These are phyloP conservation scores for Aspergillus bridgeri DNA, from an alignment of 495 filamentous ascomycete genomes.

Conservation along the genomic window DNA sequence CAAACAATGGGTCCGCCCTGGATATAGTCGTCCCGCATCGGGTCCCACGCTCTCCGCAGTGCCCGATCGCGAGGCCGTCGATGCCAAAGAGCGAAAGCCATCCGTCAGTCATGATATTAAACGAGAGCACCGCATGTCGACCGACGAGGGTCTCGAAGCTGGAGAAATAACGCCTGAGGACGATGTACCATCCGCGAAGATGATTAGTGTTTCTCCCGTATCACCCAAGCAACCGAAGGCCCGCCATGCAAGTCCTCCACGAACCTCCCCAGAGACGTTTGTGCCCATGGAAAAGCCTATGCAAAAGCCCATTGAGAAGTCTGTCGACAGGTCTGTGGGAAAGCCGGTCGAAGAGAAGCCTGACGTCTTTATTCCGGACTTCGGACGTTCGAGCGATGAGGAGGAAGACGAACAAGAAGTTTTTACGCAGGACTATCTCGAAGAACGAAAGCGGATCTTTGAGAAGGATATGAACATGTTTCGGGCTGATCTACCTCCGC, in stretches of 20 bases:
- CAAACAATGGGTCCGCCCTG: slow-evolving; percentile 62
- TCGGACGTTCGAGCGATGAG: slow-evolving; percentile 37
- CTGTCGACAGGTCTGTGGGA: too few relatives aligned
- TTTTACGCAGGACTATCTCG: slow-evolving; percentile 49
- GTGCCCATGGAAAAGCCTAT: slow-evolving; percentile 1
- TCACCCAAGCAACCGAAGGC: background rate
- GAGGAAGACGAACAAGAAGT: slow-evolving; percentile 45
- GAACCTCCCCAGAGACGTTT: background rate
- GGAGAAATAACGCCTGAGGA: slow-evolving; percentile 11
- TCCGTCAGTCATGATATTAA: slow-evolving; percentile 20
- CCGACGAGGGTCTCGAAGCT: slow-evolving; percentile 14
- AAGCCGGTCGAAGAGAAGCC: slow-evolving; percentile 3
- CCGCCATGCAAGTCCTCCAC: background rate
- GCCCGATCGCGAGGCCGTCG: slow-evolving; percentile 37
- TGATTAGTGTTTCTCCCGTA: background rate
- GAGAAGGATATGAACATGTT: slow-evolving; percentile 45
- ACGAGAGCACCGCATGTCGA: slow-evolving; percentile 12
- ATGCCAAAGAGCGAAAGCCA: slow-evolving; percentile 36
- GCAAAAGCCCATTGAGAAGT: too few relatives aligned
- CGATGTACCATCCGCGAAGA: background rate
- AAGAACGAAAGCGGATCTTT: slow-evolving; percentile 46
- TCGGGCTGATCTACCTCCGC: slow-evolving; percentile 42
- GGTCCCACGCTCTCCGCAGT: slow-evolving; percentile 28
- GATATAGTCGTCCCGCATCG: slow-evolving; percentile 29
- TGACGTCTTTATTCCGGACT: slow-evolving; percentile 28